Percentiles rank a stretch among this genome's conserved stretches.
phyloP scores from a whole-genome alignment of 139 green algal species.

The Mesostigma viride region DNA sequence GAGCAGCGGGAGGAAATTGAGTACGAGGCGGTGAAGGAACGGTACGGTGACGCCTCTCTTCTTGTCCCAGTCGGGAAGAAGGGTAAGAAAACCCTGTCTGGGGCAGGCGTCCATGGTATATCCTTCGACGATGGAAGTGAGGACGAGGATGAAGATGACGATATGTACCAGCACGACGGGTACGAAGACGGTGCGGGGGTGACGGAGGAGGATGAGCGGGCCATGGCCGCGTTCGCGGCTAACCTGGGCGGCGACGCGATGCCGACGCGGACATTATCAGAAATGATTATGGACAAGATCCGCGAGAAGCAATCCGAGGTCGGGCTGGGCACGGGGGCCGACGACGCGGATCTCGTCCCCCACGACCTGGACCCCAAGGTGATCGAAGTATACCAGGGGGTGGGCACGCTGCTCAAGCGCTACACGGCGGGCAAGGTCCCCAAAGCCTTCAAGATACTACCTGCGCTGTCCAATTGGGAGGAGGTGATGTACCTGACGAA shows the following conservation, averaged over 20 bases:
- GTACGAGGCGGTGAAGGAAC: too few species aligned
- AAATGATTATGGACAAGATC: conserved; percentile 79
- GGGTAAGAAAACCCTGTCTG: background rate
- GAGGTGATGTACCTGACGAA: conserved; percentile 85
- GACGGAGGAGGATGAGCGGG: conserved; percentile 53
- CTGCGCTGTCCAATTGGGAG: conserved; percentile 91
- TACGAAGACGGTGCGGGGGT: too few species aligned
- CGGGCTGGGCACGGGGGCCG: conserved; percentile 1
- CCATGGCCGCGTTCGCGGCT: conserved; percentile 66
- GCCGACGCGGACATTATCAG: conserved; percentile 60
- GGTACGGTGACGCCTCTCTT: conserved; percentile 5
- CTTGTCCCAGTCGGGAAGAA: background rate
- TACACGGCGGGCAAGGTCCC: conserved; percentile 79
- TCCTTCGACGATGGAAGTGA: background rate
- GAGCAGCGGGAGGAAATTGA: conserved; percentile 78
- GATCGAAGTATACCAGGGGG: conserved; percentile 30
- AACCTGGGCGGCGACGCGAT: background rate
- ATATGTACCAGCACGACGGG: background rate
- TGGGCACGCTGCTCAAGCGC: conserved; percentile 40
- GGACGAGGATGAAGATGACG: background rate
- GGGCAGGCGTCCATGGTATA: background rate
- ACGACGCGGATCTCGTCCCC: background rate
- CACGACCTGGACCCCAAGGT: conserved; percentile 54
- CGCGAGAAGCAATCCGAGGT: conserved; percentile 36
- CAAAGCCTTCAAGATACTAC: conserved; percentile 99